Evolutionary conservation across 1,284 basidiomycete species (phyloP), one percentile per base, ranked within the genome.

Genomic region (Rhizoctonia solani): DNA sequence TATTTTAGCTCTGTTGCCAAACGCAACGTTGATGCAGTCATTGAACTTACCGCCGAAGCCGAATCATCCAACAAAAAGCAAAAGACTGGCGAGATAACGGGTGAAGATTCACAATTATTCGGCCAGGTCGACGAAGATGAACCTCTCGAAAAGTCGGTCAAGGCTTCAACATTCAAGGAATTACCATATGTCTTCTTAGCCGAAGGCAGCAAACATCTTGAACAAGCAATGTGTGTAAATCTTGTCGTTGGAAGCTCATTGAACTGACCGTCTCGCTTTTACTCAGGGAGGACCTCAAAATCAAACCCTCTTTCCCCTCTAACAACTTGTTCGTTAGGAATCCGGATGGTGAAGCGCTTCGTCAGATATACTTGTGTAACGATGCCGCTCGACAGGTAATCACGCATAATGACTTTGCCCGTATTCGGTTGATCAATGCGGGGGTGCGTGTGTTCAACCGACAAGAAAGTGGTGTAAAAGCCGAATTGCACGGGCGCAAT

Each of bases 281-380:
- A 32, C 41, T 21, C n/a, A n/a, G n/a, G n/a, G n/a, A n/a, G n/a
- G 50, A 61, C n/a, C 87, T 97, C 68, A 82, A 87, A 68, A 83
- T 98, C 68, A 83, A 80, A 29, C 73, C 86, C n/a, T 77, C 79
- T 52, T 98, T 95, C 78, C 92, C 93, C 5, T 81, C 84, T 16
- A 79, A 79, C 65, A 93, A 90, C 76, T 81, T 91, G 58, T 92
- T 92, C 68, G 93, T 98, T 14, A 88, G 97, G 69, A 98, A 96
- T 76, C 87, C 91, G 1, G 83, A 81, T 30, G 93, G 92, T 39
- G 87, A 90, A 29, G 79, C 81, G 16, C 82, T 90, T 23, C 88
- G 95, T 46, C 90, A 92, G 5, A 82, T 98, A 56, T 98, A 98
- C 81, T 82, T 98, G 70, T 89, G 91, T 63, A 97, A 96, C 73